Conservation (phyloP, 495 filamentous ascomycete species). For the Geoglossum glabrum region DNA sequence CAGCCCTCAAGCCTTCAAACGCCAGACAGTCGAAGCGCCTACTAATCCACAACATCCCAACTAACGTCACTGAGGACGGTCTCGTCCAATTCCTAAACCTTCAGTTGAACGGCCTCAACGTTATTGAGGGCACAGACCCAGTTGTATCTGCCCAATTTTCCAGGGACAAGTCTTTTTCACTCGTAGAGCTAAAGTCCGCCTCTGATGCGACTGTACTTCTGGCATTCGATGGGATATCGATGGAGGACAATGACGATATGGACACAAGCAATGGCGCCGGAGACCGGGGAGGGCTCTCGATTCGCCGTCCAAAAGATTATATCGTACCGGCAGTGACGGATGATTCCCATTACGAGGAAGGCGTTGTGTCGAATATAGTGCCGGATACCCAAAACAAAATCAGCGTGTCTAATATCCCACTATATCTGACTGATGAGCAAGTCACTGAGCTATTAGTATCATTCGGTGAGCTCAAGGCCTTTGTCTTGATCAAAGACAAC, state of each 20-base stretch:
- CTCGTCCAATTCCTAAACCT: constrained; percentile 83
- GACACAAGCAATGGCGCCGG: constrained; percentile 35
- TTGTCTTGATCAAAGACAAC: constrained; percentile 74
- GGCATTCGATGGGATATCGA: constrained; percentile 72
- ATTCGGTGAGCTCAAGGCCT: constrained; percentile 86
- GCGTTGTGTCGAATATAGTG: constrained; percentile 58
- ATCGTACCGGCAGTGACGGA: constrained; percentile 73
- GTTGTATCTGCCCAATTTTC: constrained; percentile 71
- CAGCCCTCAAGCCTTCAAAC: constrained; percentile 75
- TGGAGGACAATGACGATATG: constrained; percentile 48
- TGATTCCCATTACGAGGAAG: constrained; percentile 56
- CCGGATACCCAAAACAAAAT: constrained; percentile 91
- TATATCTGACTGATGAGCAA: constrained; percentile 74
- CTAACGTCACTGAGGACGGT: constrained; percentile 43
- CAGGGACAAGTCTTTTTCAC: constrained; percentile 55
- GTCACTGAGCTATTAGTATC: constrained; percentile 72
- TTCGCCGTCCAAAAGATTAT: constrained; percentile 90
- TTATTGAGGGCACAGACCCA: constrained; percentile 63
- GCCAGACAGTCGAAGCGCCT: constrained; percentile 85
- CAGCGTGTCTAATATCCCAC: constrained; percentile 70
- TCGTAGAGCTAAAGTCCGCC: constrained; percentile 77
- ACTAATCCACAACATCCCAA: constrained; percentile 64
- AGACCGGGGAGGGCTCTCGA: constrained; percentile 42
- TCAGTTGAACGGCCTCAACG: constrained; percentile 84
- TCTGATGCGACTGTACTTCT: constrained; percentile 79